Conservation (phyloP, 208 protist genomes). For the Trypanosoma brucei region DNA sequence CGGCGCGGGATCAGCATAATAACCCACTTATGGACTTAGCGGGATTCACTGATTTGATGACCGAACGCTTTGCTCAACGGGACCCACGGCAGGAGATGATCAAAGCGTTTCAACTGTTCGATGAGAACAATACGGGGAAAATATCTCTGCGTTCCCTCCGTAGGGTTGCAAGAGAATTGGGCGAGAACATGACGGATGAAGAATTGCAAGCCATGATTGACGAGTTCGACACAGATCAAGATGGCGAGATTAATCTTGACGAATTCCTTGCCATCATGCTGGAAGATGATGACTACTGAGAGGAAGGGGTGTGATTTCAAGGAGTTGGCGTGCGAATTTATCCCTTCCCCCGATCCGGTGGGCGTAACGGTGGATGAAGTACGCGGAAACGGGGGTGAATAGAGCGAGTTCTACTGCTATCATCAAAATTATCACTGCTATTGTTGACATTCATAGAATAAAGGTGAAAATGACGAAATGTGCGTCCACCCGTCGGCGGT, state of each 20-base stretch:
- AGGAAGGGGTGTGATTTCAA: neutral
- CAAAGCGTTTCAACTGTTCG: conserved; percentile 96
- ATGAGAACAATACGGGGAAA: conserved; percentile 93
- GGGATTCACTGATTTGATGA: conserved; percentile 93
- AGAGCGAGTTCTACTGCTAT: no score
- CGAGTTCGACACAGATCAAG: conserved; percentile 94
- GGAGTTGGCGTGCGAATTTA: no score
- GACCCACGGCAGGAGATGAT: conserved; percentile 94
- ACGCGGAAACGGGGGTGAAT: no score
- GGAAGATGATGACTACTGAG: conserved; percentile 88
- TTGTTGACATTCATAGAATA: no score
- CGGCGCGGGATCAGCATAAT: conserved; percentile 72
- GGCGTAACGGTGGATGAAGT: no score
- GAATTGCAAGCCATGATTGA: conserved; percentile 98
- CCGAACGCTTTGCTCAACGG: conserved; percentile 87
- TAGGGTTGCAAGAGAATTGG: conserved; percentile 91
- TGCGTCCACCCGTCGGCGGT: no score
- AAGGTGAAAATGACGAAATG: no score
- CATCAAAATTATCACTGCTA: no score
- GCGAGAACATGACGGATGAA: conserved; percentile 95
- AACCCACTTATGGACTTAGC: conserved; percentile 87
- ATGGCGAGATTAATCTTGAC: conserved; percentile 93
- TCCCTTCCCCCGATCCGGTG: no score
- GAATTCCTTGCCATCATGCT: conserved; percentile 96
- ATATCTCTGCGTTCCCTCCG: conserved; percentile 93